A percentile compares a stretch with the other conserved stretches of the same genome.
Conservation (phyloP, 164 flowering plant species). For the Nymphaea thermarum region DNA sequence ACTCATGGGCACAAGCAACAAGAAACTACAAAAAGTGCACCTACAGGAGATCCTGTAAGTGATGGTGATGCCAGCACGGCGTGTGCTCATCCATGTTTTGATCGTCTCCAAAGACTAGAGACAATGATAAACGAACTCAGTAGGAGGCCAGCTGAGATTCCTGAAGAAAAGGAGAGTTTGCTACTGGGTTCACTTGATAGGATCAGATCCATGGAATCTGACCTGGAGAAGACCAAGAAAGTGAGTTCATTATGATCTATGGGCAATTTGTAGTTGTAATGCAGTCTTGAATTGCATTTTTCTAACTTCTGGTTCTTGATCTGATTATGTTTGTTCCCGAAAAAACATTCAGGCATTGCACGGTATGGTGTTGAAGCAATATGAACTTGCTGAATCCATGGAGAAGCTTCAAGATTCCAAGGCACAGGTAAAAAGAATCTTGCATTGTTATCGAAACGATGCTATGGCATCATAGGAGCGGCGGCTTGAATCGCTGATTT, state of each 20-base stretch:
- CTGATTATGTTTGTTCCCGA: slow-evolving; percentile 1
- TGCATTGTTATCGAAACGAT: no score
- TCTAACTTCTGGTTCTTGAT: not conserved
- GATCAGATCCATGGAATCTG: slow-evolving; percentile 69
- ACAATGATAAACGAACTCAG: slow-evolving; percentile 39
- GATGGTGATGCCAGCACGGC: slow-evolving; percentile 24
- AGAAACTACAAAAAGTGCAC: slow-evolving; percentile 10
- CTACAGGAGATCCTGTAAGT: slow-evolving; percentile 15
- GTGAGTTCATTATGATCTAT: slow-evolving; percentile 19
- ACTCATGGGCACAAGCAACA: slow-evolving; percentile 7
- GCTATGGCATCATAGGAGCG: no score
- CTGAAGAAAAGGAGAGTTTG: slow-evolving; percentile 65
- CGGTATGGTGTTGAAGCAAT: slow-evolving; percentile 56
- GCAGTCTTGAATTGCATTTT: not conserved
- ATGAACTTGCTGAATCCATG: slow-evolving; percentile 41
- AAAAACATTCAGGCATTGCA: slow-evolving; percentile 47
- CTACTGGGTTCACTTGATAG: slow-evolving; percentile 69
- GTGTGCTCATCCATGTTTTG: slow-evolving; percentile 40
- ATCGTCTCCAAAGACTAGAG: slow-evolving; percentile 81
- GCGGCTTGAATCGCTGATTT: no score
- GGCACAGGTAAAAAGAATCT: slow-evolving; percentile 7
- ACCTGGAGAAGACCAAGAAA: slow-evolving; percentile 83
- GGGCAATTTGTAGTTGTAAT: not conserved
- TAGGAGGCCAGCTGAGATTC: slow-evolving; percentile 55
- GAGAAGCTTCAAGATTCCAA: slow-evolving; percentile 38